Percentiles rank a stretch among this genome's conserved stretches.
Conservation (phyloP, 805 yeast species). For the Groenewaldozyma tartarivorans region DNA sequence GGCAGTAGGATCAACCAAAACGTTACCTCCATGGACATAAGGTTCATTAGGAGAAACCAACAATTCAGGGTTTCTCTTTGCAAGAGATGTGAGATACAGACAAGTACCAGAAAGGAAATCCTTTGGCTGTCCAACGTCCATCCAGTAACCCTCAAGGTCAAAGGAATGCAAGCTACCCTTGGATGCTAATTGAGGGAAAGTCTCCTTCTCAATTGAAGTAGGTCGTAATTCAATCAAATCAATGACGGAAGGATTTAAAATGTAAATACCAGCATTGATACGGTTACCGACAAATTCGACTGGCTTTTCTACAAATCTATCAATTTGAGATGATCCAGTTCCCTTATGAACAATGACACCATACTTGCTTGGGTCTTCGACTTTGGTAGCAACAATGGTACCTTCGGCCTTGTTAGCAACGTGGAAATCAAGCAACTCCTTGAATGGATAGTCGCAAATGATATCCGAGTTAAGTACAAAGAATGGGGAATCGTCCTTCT, state of each 20-base stretch:
- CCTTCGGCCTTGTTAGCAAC: conserved; percentile 93
- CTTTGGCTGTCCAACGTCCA: conserved; percentile 99
- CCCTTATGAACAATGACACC: conserved; percentile 99
- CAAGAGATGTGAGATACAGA: conserved; percentile 75
- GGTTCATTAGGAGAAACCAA: conserved; percentile 54
- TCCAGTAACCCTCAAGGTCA: conserved; percentile 99
- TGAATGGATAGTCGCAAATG: conserved; percentile 96
- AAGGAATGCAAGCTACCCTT: conserved; percentile 82
- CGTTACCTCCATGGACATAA: conserved; percentile 84
- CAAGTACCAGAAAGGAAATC: conserved; percentile 96
- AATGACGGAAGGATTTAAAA: conserved; percentile 93
- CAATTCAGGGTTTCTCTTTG: conserved; percentile 66
- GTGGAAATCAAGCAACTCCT: conserved; percentile 89
- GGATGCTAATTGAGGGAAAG: conserved; percentile 94
- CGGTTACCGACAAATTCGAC: conserved; percentile 99
- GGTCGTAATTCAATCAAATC: conserved; percentile 97
- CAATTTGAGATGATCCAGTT: conserved; percentile 91
- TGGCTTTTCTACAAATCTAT: conserved; percentile 98
- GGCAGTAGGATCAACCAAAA: conserved; percentile 89
- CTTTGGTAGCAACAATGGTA: conserved; percentile 98
- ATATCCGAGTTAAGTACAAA: conserved; percentile 97
- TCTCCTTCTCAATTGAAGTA: conserved; percentile 98
- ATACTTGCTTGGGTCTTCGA: conserved; percentile 98
- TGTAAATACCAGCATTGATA: conserved; percentile 98
- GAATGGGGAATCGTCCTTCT: conserved; percentile 93